Evolutionary conservation across 257 asterid genomes (phyloP).

Genomic region (Fraxinus excelsior): DNA sequence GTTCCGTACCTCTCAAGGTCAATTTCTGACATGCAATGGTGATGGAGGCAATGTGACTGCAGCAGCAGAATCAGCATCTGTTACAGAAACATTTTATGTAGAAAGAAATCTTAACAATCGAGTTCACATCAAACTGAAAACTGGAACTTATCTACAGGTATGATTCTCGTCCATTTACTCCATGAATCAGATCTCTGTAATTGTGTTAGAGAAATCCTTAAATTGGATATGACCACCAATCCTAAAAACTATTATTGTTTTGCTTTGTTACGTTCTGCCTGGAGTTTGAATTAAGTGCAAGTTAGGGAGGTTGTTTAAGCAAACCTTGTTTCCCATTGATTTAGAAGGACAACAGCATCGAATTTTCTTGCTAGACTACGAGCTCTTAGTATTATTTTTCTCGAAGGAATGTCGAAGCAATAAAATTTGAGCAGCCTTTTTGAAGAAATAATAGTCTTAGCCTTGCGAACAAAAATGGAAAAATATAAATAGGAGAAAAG

Average conservation of each 20-base stretch:
- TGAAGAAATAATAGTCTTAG: neutral
- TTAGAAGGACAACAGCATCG: neutral
- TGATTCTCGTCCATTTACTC: slow-evolving; percentile 1
- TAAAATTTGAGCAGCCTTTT: neutral
- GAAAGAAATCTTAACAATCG: slow-evolving; percentile 59
- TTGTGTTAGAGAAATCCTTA: neutral
- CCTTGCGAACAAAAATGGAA: neutral
- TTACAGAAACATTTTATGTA: slow-evolving; percentile 62
- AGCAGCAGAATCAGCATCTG: slow-evolving; percentile 49
- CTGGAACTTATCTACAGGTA: slow-evolving; percentile 74
- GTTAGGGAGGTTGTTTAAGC: neutral
- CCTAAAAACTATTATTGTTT: neutral
- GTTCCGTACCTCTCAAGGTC: slow-evolving; percentile 68
- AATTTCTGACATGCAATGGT: slow-evolving; percentile 60
- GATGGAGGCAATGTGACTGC: slow-evolving; percentile 58
- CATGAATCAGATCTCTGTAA: neutral
- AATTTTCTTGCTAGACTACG: neutral
- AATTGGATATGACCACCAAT: neutral
- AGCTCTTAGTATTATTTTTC: neutral
- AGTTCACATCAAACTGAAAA: slow-evolving; percentile 60
- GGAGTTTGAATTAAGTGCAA: neutral
- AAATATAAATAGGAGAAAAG: neutral
- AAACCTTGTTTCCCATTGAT: neutral
- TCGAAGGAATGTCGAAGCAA: neutral
- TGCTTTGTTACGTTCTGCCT: neutral